A percentile compares a stretch with the other conserved stretches of the same genome.
These are phyloP conservation scores for Hsuehochloa calcarea DNA, from an alignment of 176 grass and related monocot species.

Conservation along the genomic window DNA sequence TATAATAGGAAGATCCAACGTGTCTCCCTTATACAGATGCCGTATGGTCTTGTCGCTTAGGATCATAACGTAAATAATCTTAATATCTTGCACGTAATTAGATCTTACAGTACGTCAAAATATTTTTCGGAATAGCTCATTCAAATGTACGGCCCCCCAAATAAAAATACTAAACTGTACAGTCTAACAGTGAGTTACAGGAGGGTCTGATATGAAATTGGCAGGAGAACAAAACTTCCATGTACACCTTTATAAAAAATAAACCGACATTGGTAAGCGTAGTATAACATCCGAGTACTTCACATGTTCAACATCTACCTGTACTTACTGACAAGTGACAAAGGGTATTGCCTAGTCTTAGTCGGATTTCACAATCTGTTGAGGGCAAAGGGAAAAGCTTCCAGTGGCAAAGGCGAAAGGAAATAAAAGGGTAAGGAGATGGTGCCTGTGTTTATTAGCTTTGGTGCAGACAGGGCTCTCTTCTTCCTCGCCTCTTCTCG, in stretches of 20 bases:
- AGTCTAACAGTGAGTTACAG: neutral
- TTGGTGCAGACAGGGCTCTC: neutral
- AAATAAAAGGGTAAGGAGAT: conserved; percentile 13
- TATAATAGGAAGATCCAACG: neutral
- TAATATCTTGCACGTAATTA: neutral
- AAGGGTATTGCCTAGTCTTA: conserved; percentile 29
- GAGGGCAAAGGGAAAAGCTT: conserved; percentile 2
- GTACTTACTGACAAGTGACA: conserved; percentile 32
- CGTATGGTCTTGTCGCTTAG: no score
- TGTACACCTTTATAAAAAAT: neutral
- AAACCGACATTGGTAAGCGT: neutral
- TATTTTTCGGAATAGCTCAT: no score
- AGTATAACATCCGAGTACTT: neutral
- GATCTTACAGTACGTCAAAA: neutral
- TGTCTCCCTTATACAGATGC: no score
- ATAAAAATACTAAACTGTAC: neutral
- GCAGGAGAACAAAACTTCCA: neutral
- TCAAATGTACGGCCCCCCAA: neutral
- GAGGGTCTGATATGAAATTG: conserved; percentile 9
- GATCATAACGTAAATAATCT: neutral
- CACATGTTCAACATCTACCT: conserved; percentile 25
- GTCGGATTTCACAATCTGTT: neutral
- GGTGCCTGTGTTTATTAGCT: conserved; percentile 11
- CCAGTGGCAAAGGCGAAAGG: conserved; percentile 2
- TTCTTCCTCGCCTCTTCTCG: neutral